phyloP scores from a whole-genome alignment of 2,329 filamentous ascomycete species.

The Cercospora berteroae region DNA sequence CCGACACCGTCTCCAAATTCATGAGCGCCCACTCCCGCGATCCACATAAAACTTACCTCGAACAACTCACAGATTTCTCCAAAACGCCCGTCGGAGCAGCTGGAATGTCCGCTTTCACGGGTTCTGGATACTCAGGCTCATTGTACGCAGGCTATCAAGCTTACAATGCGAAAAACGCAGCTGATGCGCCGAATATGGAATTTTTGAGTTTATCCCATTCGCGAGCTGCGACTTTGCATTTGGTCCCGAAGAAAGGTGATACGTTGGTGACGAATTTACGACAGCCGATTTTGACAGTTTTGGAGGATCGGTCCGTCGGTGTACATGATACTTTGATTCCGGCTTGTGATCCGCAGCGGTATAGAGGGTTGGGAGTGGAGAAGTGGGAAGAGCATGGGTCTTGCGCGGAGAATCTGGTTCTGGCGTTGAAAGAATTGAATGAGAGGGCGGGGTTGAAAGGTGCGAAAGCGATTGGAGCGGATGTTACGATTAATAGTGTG shows the following conservation, averaged over 20 bases:
- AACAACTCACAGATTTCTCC: constrained; percentile 52
- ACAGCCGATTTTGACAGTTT: constrained; percentile 46
- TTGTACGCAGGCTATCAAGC: constrained; percentile 52
- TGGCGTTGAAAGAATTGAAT: constrained; percentile 50
- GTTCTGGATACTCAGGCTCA: constrained; percentile 48
- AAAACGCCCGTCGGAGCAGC: constrained; percentile 53
- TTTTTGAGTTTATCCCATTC: constrained; percentile 50
- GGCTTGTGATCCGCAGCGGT: constrained; percentile 48
- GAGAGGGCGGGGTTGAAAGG: constrained; percentile 48
- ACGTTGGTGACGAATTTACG: constrained; percentile 48
- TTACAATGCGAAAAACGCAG: constrained; percentile 40
- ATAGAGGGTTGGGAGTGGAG: constrained; percentile 44
- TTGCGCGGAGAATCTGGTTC: constrained; percentile 51
- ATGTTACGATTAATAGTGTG: constrained; percentile 49
- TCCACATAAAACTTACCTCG: constrained; percentile 49
- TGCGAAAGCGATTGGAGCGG: constrained; percentile 47
- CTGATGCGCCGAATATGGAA: constrained; percentile 44
- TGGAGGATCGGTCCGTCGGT: constrained; percentile 47
- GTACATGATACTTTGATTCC: constrained; percentile 50
- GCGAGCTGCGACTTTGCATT: constrained; percentile 42
- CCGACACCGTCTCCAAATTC: constrained; percentile 44
- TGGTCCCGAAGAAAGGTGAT: constrained; percentile 44
- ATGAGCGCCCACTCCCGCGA: constrained; percentile 47
- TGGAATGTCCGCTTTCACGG: constrained; percentile 45
- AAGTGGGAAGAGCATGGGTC: constrained; percentile 48